phyloP scores from a whole-genome alignment of 441 rosid genomes.

The Bruguiera hainesii region DNA sequence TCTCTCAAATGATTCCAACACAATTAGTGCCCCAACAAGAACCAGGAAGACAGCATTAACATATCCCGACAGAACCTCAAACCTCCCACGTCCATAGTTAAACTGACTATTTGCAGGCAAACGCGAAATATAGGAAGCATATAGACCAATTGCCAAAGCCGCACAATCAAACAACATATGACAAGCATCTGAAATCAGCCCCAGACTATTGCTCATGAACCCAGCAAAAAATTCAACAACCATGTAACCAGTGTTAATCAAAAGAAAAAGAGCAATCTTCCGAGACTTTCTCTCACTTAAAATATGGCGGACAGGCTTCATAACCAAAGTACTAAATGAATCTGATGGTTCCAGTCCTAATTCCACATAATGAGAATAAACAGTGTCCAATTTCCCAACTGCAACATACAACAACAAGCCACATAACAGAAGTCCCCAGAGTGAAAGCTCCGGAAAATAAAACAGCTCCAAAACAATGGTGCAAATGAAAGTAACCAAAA shows the following conservation, averaged over 20 bases:
- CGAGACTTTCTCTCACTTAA: constrained; percentile 93
- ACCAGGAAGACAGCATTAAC: constrained; percentile 89
- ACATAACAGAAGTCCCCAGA: constrained; percentile 74
- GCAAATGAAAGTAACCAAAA: constrained; percentile 65
- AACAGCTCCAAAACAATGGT: constrained; percentile 74
- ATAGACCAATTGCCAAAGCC: constrained; percentile 86
- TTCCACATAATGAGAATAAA: constrained; percentile 40
- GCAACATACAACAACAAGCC: constrained; percentile 67
- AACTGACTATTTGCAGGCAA: constrained; percentile 87
- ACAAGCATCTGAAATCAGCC: constrained; percentile 92
- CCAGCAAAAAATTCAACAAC: constrained; percentile 90
- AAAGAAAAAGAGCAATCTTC: constrained; percentile 87
- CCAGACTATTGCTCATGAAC: constrained; percentile 96
- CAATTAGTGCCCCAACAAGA: constrained; percentile 86
- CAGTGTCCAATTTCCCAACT: constrained; percentile 64
- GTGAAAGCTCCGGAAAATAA: constrained; percentile 79
- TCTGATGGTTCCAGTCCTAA: constrained; percentile 65
- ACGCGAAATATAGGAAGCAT: constrained; percentile 88
- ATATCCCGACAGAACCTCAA: constrained; percentile 92
- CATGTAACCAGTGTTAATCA: constrained; percentile 88
- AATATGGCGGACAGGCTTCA: constrained; percentile 79
- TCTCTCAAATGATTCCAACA: constrained; percentile 87
- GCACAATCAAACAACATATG: constrained; percentile 99
- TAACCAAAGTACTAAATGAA: constrained; percentile 41
- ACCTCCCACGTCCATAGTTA: constrained; percentile 94